These are phyloP conservation scores for Leccinum rimulosum DNA, from an alignment of 768 basidiomycete species.

Conservation along the genomic window DNA sequence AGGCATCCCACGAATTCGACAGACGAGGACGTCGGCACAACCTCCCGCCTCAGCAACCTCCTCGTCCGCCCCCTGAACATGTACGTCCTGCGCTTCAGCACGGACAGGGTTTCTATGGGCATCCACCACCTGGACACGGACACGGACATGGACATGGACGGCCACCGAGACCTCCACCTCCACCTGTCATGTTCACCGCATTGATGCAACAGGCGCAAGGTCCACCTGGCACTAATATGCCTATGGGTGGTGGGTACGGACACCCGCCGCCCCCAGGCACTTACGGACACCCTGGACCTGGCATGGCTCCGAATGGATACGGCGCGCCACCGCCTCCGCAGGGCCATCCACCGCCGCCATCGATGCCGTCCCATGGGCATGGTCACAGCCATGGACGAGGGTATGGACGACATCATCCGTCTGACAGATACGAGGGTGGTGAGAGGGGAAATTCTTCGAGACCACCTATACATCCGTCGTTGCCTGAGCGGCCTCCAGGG, in stretches of 20 bases:
- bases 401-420: constrained; percentile 10
- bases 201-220: constrained; percentile 29
- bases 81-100: constrained; percentile 34
- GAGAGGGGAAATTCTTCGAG: constrained; percentile 8
- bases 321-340: constrained; percentile 11
- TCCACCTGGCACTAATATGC: constrained; percentile 8
- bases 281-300: constrained; percentile 14
- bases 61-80: constrained; percentile 29
- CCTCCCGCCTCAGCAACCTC: constrained; percentile 26
- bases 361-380: constrained; percentile 8
- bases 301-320: constrained; percentile 17
- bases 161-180: constrained; percentile 23
- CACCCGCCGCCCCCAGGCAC: constrained; percentile 7
- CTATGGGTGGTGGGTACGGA: constrained; percentile 15
- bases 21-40: constrained; percentile 61
- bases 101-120: constrained; percentile 27
- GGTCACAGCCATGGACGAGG: constrained; percentile 10
- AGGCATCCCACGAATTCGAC: constrained; percentile 82
- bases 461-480: constrained; percentile 15
- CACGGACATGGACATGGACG: constrained; percentile 30
- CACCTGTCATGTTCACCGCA: constrained; percentile 28
- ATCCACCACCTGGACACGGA: constrained; percentile 32
- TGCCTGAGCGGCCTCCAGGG: constrained; percentile 19
- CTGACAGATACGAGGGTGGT: constrained; percentile 17
- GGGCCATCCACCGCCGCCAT: constrained; percentile 19